A percentile compares a stretch with the other conserved stretches of the same genome.
These are phyloP conservation scores for Amanita rubescens DNA, from an alignment of 768 basidiomycete genomes.

Conservation along the genomic window DNA sequence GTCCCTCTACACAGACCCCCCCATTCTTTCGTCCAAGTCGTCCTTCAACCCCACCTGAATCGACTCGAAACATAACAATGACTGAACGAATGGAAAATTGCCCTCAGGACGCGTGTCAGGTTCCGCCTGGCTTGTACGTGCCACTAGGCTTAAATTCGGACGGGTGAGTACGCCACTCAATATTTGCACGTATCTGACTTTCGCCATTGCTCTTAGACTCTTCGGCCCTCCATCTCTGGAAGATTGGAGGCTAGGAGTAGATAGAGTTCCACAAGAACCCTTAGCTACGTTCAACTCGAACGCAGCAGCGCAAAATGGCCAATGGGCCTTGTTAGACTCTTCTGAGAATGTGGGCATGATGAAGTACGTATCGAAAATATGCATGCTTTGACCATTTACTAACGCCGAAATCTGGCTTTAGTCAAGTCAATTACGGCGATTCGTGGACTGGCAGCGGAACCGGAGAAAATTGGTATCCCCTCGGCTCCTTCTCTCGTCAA, in stretches of 20 bases:
- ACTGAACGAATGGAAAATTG: neutral
- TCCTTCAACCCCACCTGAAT: neutral
- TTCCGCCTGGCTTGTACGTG: neutral
- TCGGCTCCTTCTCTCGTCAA: no score
- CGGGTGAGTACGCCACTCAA: neutral
- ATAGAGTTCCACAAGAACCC: neutral
- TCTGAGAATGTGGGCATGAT: neutral
- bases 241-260: no score
- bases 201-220: neutral
- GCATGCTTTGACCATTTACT: no score
- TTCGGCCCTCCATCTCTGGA: neutral
- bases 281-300: neutral
- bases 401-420: no score
- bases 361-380: neutral
- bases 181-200: neutral
- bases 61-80: neutral
- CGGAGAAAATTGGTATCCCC: no score
- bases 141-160: neutral
- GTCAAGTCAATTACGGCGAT: no score
- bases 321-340: neutral
- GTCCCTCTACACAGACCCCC: neutral
- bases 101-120: neutral
- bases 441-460: no score
- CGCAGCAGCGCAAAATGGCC: neutral
- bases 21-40: neutral